Conservation (phyloP, 1,284 basidiomycete species). For the Ganoderma lucidum region DNA sequence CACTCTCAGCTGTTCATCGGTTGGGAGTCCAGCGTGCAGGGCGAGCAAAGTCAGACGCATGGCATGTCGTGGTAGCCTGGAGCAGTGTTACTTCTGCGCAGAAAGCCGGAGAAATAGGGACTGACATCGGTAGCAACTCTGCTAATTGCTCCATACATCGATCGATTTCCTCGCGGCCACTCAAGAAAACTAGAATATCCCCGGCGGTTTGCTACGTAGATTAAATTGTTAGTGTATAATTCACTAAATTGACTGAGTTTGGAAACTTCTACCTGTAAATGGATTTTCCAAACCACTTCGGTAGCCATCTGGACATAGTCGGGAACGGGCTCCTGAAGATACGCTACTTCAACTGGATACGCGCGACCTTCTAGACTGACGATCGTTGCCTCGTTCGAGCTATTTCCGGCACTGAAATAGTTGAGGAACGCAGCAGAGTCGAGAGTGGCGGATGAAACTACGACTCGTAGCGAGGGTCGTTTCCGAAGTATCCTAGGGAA, state of each 20-base stretch:
- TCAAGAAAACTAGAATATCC: constrained; percentile 93
- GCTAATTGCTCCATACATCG: constrained; percentile 82
- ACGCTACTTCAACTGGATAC: constrained; percentile 89
- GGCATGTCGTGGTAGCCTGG: constrained; percentile 72
- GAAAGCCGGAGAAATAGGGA: constrained; percentile 31
- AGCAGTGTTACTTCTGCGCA: constrained; percentile 14
- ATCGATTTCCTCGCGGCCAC: constrained; percentile 98
- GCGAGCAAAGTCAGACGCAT: constrained; percentile 75
- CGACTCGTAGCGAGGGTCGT: constrained; percentile 86
- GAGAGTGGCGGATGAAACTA: constrained; percentile 95
- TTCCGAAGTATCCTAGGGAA: constrained; percentile 80
- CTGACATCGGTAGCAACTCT: constrained; percentile 81
- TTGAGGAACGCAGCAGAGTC: constrained; percentile 90
- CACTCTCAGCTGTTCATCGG: constrained; percentile 86
- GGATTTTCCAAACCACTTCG: constrained; percentile 87
- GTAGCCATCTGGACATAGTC: constrained; percentile 91
- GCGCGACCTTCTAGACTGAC: constrained; percentile 93
- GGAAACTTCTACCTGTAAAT: constrained; percentile 67
- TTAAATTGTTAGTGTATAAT: constrained; percentile 9
- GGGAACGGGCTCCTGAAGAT: constrained; percentile 73
- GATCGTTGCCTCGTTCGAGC: constrained; percentile 70
- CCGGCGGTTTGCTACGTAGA: constrained; percentile 71
- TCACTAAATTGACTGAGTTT: background rate
- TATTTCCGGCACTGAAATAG: constrained; percentile 77
- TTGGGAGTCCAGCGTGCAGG: constrained; percentile 88